Percentiles rank a stretch among this genome's conserved stretches.
phyloP scores from a whole-genome alignment of 768 basidiomycete genomes.

The Hericium erinaceus region DNA sequence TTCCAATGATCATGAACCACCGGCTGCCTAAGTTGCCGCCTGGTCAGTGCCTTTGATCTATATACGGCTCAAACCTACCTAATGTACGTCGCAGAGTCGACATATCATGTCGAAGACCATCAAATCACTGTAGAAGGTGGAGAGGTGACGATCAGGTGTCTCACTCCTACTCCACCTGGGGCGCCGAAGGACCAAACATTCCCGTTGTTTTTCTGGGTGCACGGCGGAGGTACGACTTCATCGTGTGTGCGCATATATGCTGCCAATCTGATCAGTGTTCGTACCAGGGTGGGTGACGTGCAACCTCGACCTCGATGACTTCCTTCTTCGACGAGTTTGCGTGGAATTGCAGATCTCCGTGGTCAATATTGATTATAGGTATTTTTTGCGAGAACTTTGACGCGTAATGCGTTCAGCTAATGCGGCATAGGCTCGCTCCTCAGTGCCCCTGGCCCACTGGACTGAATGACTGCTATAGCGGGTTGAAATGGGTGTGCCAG shows the following conservation, averaged over 20 bases:
- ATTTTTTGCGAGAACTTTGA: not conserved
- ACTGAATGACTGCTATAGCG: not conserved
- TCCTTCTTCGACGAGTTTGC: not conserved
- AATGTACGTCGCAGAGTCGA: not conserved
- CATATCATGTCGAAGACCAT: conserved; percentile 1
- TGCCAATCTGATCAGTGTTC: not conserved
- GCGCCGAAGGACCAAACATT: not conserved
- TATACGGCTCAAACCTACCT: not conserved
- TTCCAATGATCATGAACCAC: not conserved
- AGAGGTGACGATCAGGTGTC: not conserved
- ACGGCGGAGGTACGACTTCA: conserved; percentile 1
- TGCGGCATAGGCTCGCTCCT: not conserved
- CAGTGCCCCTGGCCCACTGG: no score
- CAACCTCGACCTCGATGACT: conserved; percentile 2
- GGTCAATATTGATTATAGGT: conserved; percentile 11
- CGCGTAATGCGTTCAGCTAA: not conserved
- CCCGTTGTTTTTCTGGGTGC: not conserved
- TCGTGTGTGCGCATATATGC: not conserved
- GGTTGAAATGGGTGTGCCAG: not conserved
- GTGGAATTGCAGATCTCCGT: conserved; percentile 6
- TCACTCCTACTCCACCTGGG: not conserved
- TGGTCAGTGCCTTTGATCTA: not conserved
- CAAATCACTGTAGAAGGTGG: conserved; percentile 4
- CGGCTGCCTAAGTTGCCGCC: not conserved
- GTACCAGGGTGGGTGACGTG: conserved; percentile 11